A percentile compares a stretch with the other conserved stretches of the same genome.
phyloP scores from a whole-genome alignment of 495 filamentous ascomycete species.

The Podospora bellae-mahoneyi region DNA sequence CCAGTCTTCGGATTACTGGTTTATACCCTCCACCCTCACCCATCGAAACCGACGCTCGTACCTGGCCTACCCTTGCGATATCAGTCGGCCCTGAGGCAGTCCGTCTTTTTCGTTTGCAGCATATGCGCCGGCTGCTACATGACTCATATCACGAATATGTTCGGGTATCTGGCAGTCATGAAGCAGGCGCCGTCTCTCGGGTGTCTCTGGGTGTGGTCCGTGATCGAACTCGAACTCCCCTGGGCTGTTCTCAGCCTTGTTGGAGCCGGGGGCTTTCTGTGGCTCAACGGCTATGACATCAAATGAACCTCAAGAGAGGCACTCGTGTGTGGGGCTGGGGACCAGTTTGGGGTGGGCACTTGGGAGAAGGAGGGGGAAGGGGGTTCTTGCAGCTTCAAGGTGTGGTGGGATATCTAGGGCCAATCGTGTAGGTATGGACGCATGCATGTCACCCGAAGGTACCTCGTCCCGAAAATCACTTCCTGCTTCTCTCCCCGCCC shows the following conservation, averaged over 20 bases:
- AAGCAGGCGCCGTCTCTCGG: slow-evolving; percentile 86
- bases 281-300: slow-evolving; percentile 65
- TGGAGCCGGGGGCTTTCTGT: slow-evolving; percentile 61
- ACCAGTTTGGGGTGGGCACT: neutral
- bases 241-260: slow-evolving; percentile 61
- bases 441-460: neutral
- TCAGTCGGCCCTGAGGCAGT: slow-evolving; percentile 51
- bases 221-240: slow-evolving; percentile 77
- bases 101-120: slow-evolving; percentile 57
- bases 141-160: slow-evolving; percentile 72
- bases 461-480: neutral
- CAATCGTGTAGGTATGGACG: slow-evolving; percentile 1
- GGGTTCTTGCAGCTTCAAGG: neutral
- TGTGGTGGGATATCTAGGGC: neutral
- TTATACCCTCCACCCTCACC: slow-evolving; percentile 57
- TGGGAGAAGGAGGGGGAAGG: too few species aligned
- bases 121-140: slow-evolving; percentile 67
- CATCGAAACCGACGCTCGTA: slow-evolving; percentile 40
- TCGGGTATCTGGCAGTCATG: slow-evolving; percentile 84
- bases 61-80: slow-evolving; percentile 44
- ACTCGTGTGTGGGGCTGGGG: neutral
- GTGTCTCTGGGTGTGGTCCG: slow-evolving; percentile 89
- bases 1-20: slow-evolving; percentile 60
- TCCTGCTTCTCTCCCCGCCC: neutral
- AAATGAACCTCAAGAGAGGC: slow-evolving; percentile 19